These are phyloP conservation scores for Corrigiola litoralis DNA, from an alignment of 179 eudicot species.

Conservation along the genomic window DNA sequence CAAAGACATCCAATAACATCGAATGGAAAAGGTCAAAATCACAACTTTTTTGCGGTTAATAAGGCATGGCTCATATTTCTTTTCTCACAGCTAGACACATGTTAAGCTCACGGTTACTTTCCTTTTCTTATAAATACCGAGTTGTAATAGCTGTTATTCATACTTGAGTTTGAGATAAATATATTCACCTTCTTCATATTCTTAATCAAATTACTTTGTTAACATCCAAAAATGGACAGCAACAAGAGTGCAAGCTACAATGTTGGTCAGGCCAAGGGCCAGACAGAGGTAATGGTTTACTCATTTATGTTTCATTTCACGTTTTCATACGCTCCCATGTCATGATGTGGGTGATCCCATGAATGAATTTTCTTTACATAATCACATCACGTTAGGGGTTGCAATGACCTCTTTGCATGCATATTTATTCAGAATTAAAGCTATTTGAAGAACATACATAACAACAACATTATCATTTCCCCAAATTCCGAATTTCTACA, in stretches of 20 bases:
- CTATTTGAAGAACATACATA: too few relatives aligned
- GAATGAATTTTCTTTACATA: too few relatives aligned
- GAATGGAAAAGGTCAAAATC: slow-evolving; percentile 7
- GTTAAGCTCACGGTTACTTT: not conserved
- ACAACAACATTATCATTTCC: too few relatives aligned
- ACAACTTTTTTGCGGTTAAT: not conserved
- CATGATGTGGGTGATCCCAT: too few relatives aligned
- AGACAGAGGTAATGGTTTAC: slow-evolving; percentile 35
- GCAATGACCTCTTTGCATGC: too few relatives aligned
- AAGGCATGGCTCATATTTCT: slow-evolving; percentile 6
- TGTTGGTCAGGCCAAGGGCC: slow-evolving; percentile 37
- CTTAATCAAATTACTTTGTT: not conserved
- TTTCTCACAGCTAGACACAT: slow-evolving; percentile 6
- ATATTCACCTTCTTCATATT: not conserved
- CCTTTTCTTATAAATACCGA: slow-evolving; percentile 19
- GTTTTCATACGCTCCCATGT: too few relatives aligned
- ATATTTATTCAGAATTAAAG: too few relatives aligned
- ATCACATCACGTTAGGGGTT: too few relatives aligned
- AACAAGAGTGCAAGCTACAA: slow-evolving; percentile 28
- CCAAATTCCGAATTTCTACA: too few relatives aligned
- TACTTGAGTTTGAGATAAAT: not conserved
- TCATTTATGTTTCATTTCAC: too few relatives aligned
- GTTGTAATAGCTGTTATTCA: not conserved
- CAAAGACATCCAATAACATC: not conserved
- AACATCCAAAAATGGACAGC: slow-evolving; percentile 20